These are phyloP conservation scores for Prunus fruticosa DNA, from an alignment of 306 rosid genomes.

Conservation along the genomic window DNA sequence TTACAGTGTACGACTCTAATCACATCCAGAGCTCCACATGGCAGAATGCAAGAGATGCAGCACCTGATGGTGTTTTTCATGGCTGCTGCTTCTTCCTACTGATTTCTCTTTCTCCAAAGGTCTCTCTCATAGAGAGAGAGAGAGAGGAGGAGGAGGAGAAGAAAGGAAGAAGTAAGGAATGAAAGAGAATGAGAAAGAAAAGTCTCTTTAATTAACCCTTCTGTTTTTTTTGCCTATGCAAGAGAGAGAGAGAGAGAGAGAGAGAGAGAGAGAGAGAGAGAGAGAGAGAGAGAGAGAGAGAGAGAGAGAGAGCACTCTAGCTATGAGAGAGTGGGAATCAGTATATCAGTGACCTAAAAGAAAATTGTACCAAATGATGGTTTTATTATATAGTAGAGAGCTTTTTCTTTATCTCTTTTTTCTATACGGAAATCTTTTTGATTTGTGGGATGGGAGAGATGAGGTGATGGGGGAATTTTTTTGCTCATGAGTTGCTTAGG, in stretches of 20 bases:
- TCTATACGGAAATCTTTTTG: not conserved
- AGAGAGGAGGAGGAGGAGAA: not conserved
- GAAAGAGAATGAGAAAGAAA: not conserved
- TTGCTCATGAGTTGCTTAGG: conserved; percentile 19
- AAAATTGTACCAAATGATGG: conserved; percentile 23
- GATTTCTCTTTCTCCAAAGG: conserved; percentile 5
- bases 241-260: not conserved
- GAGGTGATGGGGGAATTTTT: not conserved
- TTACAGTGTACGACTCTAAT: conserved; percentile 83
- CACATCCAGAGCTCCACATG: conserved; percentile 90
- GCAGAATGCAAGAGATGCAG: conserved; percentile 96
- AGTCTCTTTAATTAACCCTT: conserved; percentile 5
- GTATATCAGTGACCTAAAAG: conserved; percentile 41
- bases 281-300: not conserved
- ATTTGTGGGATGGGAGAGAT: not conserved
- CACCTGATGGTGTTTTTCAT: conserved; percentile 84
- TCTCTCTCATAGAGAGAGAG: conserved; percentile 34
- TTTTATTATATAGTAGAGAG: conserved; percentile 12
- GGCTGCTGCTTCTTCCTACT: not conserved
- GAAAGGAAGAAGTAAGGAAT: not conserved
- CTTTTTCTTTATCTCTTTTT: not conserved
- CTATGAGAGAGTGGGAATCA: conserved; percentile 33
- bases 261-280: not conserved
- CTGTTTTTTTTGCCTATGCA: conserved; percentile 6
- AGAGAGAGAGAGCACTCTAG: not conserved